Conservation (phyloP, 1,284 basidiomycete genomes). For the Cutaneotrichosporon mucoides region DNA sequence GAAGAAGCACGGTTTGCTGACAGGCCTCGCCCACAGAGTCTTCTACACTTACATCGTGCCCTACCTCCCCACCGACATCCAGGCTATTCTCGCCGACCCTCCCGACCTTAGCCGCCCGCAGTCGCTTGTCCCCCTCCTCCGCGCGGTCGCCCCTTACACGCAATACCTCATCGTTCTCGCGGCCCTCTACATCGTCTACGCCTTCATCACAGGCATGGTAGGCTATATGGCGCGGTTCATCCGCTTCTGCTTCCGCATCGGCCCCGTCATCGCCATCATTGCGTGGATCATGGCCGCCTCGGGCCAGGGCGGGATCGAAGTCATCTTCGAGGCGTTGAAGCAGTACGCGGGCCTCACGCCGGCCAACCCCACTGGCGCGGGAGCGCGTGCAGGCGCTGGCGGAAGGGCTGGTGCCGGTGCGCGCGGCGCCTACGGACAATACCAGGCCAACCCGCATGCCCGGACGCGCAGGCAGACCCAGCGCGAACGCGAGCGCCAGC, state of each 20-base stretch:
- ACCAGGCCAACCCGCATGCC: slow-evolving; percentile 5
- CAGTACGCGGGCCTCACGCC: slow-evolving; percentile 35
- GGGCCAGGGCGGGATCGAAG: slow-evolving; percentile 41
- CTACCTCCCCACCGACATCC: slow-evolving; percentile 32
- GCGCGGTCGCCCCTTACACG: slow-evolving; percentile 33
- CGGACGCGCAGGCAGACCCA: slow-evolving; percentile 3
- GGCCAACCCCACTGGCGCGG: too few relatives aligned
- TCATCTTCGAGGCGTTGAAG: slow-evolving; percentile 36
- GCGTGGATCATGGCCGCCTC: slow-evolving; percentile 42
- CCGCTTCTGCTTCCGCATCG: slow-evolving; percentile 38
- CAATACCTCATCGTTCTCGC: slow-evolving; percentile 35
- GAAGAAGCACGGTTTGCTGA: slow-evolving; percentile 3
- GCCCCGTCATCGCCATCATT: slow-evolving; percentile 37
- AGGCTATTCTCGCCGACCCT: slow-evolving; percentile 30
- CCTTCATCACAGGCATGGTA: slow-evolving; percentile 29
- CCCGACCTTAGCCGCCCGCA: slow-evolving; percentile 31
- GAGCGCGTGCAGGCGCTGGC: too few relatives aligned
- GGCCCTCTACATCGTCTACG: slow-evolving; percentile 40
- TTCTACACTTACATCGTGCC: slow-evolving; percentile 25
- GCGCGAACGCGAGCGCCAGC: background rate
- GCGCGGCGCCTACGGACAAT: too few relatives aligned
- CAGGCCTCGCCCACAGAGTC: slow-evolving; percentile 11
- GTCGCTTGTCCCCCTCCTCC: slow-evolving; percentile 36
- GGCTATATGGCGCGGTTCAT: slow-evolving; percentile 38
- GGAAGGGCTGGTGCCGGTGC: too few relatives aligned